phyloP scores from a whole-genome alignment of 805 yeast species.

The Zygoascus ofunaensis region DNA sequence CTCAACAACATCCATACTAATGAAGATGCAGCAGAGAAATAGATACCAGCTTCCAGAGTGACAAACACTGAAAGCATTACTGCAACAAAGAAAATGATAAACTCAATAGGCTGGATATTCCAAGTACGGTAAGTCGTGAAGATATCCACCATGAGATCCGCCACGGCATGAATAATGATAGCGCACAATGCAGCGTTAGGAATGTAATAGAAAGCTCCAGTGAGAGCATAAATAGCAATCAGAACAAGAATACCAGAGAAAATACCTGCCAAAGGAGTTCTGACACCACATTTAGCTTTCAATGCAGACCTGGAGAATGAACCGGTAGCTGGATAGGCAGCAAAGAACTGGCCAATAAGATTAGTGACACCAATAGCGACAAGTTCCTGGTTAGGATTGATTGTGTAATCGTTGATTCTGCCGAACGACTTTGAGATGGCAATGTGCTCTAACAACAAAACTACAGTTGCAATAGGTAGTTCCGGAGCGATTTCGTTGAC shows the following conservation, averaged over 20 bases:
- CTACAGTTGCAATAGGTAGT: conserved; percentile 76
- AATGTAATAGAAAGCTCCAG: conserved; percentile 76
- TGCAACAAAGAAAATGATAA: conserved; percentile 60
- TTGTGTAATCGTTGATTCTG: conserved; percentile 80
- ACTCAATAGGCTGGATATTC: conserved; percentile 66
- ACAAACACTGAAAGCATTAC: conserved; percentile 68
- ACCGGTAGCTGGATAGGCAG: conserved; percentile 93
- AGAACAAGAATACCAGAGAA: conserved; percentile 84
- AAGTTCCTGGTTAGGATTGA: conserved; percentile 87
- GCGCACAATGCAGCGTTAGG: conserved; percentile 86
- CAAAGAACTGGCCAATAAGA: conserved; percentile 82
- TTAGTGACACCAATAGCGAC: conserved; percentile 90
- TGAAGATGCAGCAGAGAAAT: conserved; percentile 82
- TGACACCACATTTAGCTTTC: conserved; percentile 90
- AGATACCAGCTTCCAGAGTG: conserved; percentile 79
- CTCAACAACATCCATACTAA: conserved; percentile 64
- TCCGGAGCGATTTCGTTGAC: conserved; percentile 57
- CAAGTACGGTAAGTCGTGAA: conserved; percentile 46
- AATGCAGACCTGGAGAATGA: conserved; percentile 92
- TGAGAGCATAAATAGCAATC: conserved; percentile 75
- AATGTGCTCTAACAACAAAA: conserved; percentile 81
- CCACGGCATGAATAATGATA: conserved; percentile 86
- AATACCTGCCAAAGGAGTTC: conserved; percentile 88
- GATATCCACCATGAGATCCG: conserved; percentile 63
- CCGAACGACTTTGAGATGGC: conserved; percentile 93